phyloP scores from a whole-genome alignment of 257 asterid species.

The Rhazya stricta region DNA sequence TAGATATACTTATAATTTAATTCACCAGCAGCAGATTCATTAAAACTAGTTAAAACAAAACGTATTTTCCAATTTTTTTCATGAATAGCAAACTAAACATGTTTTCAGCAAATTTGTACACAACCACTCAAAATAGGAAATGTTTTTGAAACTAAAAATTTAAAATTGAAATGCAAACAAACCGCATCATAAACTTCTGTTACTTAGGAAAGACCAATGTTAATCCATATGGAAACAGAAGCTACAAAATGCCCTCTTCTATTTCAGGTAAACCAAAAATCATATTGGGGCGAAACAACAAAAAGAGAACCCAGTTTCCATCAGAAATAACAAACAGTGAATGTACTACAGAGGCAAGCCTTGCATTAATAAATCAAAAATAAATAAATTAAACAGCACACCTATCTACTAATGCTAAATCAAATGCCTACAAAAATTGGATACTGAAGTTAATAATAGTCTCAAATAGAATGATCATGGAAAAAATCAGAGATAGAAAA shows the following conservation, averaged over 20 bases:
- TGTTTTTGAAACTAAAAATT: too few relatives aligned
- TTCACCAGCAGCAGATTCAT: too few relatives aligned
- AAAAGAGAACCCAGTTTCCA: background rate
- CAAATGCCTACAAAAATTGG: background rate
- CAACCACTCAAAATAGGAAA: too few relatives aligned
- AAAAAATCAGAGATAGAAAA: conserved; percentile 6
- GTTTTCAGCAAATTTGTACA: too few relatives aligned
- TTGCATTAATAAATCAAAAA: background rate
- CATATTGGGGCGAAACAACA: background rate
- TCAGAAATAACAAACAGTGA: background rate
- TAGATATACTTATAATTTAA: too few relatives aligned
- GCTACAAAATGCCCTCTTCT: background rate
- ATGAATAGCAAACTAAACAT: too few relatives aligned
- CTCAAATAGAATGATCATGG: background rate
- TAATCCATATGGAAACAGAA: background rate
- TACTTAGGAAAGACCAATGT: background rate
- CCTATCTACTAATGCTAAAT: background rate
- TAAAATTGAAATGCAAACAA: too few relatives aligned
- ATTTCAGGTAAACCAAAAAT: background rate
- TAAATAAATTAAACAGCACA: background rate
- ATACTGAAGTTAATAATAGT: background rate
- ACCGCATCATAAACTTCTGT: background rate
- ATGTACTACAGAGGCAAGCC: background rate
- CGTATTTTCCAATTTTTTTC: too few relatives aligned
- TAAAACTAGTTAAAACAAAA: too few relatives aligned